Evolutionary conservation across 441 rosid species (phyloP), one percentile per base, ranked within the genome.

Genomic region (Gossypium lobatum): DNA sequence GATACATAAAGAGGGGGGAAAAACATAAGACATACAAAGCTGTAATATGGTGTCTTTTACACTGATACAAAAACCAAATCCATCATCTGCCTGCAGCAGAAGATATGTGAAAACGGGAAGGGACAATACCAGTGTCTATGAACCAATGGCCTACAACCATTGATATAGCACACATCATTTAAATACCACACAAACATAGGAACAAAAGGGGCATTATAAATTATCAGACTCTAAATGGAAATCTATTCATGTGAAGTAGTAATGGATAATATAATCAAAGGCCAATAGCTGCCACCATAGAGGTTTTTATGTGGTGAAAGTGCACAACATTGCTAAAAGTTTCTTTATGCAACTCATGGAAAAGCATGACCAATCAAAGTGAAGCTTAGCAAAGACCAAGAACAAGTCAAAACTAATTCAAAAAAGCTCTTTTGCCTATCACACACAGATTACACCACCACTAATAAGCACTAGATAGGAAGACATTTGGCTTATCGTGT

Each of bases 1-100:
- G 80, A 55, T 57, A 70, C 6, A 69, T n/a, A 6, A 58, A 74
- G 74, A 66, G 18, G 14, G 39, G 26, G 21, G 8, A 1, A 9
- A 31, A 50, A 39, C 39, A 52, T 45, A 18, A 70, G 17, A 14
- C 63, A 17, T 28, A 64, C 58, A 18, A 55, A 65, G 16, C 59
- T 25, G 66, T 72, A 57, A 28, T 16, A 18, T 1, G 76, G 45
- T 21, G 66, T 73, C 14, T 25, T 60, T 39, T 45, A 4, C 55
- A 45, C 20, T 64, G 17, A 10, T 37, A 45, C 3, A 42, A 4
- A 63, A 16, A n/a, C 69, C 3, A 7, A 59, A 25, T 11, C 26
- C 37, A 59, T n/a, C 65, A 61, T 61, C 11, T 28, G 13, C 20
- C 2, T 2, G 13, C 37, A 8, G 50, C 18, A 63, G 37, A 63